Evolutionary conservation across 495 filamentous ascomycete genomes (phyloP), one percentile per base, ranked within the genome.

Genomic region (Podospora tetraspora): DNA sequence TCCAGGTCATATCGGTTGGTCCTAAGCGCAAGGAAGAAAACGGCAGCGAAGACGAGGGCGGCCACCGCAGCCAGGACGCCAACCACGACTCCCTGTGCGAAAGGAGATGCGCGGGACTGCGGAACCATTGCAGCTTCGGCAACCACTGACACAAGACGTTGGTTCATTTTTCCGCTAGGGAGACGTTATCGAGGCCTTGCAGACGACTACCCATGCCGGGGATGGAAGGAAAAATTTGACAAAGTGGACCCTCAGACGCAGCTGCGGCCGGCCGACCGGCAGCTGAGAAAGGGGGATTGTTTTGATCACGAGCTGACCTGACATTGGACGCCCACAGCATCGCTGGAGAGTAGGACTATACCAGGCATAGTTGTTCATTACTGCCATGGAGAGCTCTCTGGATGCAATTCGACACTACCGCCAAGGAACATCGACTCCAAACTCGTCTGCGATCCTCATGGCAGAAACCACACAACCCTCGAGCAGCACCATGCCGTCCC

Each of bases 401-500:
- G 13, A 3, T 37, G 32, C 3, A 37, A 37, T 37, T 32, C 10
- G 2, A 16, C 12, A 37, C 34, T 37, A 37, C 64, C 43, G 57
- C 76, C 76, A 76, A 1, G 70, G 76, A 5, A 86, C 75, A 21
- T 81, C 70, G 16, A 87, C 83, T 3, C 77, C 84, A 30, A 88
- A 76, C 1, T 70, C 78, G 13, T 72, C 69, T 1, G 84, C 86
- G 57, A 88, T 80, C 16, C 80, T 74, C 72, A 83, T 81, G 0
- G 86, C 84, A 19, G 85, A 87, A 5, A 82, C 77, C 16, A 87
- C 73, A 66, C 86, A 89, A 10, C 86, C 86, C 69, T 88, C 85
- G 13, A 88, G 72, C 66, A 89, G 61, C 11, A 88, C 86, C 86
- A 88, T 87, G 0, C 86, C 86, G 78, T 89, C 86, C 86, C 86